Evolutionary conservation across 352 stramenopile genomes (phyloP).

Genomic region (Plasmopara viticola): DNA sequence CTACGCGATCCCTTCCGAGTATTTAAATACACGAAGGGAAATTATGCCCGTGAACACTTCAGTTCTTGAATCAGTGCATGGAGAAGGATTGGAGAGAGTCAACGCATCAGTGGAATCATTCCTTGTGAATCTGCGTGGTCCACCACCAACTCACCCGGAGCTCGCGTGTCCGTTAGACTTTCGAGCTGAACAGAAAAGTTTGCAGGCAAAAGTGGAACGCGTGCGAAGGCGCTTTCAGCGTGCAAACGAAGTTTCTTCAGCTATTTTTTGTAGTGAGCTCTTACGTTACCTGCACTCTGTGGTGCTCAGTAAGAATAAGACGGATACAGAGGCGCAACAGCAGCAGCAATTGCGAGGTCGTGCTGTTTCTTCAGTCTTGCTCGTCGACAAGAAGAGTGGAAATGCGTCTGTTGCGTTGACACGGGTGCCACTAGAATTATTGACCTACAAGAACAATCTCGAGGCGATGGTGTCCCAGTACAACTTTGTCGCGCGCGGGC

Average conservation of each 20-base stretch:
- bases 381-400: conserved; percentile 30
- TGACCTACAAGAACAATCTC: conserved; percentile 76
- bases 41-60: conserved; percentile 47
- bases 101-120: conserved; percentile 51
- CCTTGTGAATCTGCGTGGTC: conserved; percentile 39
- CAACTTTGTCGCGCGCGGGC: conserved; percentile 61
- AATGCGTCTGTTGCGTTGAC: conserved; percentile 21
- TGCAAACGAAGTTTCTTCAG: conserved; percentile 55
- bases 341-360: conserved; percentile 36
- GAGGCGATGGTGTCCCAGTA: conserved; percentile 77
- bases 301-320: conserved; percentile 60
- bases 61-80: conserved; percentile 41
- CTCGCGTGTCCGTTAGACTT: conserved; percentile 44
- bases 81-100: conserved; percentile 38
- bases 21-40: conserved; percentile 43
- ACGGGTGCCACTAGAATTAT: conserved; percentile 49
- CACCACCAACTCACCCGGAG: conserved; percentile 28
- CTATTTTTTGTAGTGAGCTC: conserved; percentile 61
- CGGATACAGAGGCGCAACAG: conserved; percentile 47
- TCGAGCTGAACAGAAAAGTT: conserved; percentile 54
- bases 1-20: conserved; percentile 51
- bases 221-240: conserved; percentile 52
- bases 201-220: conserved; percentile 33
- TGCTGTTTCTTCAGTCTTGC: conserved; percentile 48
- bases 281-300: conserved; percentile 64